Evolutionary conservation across 805 yeast species (phyloP), one percentile per base, ranked within the genome.

Genomic region (Starmera dryadoides): DNA sequence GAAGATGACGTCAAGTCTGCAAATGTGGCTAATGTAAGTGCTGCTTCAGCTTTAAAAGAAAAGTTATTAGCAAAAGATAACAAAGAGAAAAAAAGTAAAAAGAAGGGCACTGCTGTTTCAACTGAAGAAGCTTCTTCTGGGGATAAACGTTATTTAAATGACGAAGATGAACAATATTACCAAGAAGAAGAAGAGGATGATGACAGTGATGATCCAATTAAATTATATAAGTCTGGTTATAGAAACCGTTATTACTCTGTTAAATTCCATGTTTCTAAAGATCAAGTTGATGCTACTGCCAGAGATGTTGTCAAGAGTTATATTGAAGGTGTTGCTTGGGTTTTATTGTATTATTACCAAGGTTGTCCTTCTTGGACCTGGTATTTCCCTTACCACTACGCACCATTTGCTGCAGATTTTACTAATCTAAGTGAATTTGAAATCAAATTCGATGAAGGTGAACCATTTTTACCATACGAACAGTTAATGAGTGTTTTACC

Each of bases 331-430:
- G 84, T 93, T 4, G 79, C 96, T n/a, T 93, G 99, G 99, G 95
- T 82, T 2, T 68, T 93, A 46, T 63, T 86, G 39, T 93, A 93
- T 59, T 93, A 93, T 63, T 91, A 86, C 60, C 98, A 93, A 61
- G 98, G 97, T 2, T 91, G 98, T 63, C 95, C 96, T 0, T 91
- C 98, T 0, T 93, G 99, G 99, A 81, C 81, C 40, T 93, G 98
- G 98, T 93, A 78, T 60, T 93, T 82, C 53, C 98, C 98, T 0
- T 91, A 81, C 58, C 98, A 93, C 56, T 94, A 93, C 64, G 98
- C 98, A 0, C 99, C 99, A 18, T 89, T 93, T 69, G 98, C 97
- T 0, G 73, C 81, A 6, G 99, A 93, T 59, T 85, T 93, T 52
- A 67, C 60, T 2, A 75, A 78, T 19, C 48, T 75, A 18, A 52